Percentiles rank a stretch among this genome's conserved stretches.
Evolutionary conservation across 1,139 yeast species (phyloP).

Genomic region (Trichomonascaceae sp.): DNA sequence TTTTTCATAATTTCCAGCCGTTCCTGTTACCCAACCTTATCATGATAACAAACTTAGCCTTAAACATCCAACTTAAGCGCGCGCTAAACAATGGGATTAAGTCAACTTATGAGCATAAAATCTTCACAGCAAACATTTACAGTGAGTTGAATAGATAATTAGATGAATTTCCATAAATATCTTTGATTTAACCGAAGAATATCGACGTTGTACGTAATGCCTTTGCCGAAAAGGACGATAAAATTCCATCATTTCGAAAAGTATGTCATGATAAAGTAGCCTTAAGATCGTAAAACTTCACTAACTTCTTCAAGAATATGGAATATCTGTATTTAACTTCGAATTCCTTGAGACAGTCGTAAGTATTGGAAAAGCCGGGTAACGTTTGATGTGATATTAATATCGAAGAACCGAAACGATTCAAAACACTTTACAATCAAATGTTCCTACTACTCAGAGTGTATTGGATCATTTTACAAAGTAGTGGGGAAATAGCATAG

Average conservation of each 20-base stretch:
- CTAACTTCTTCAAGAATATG: slow-evolving; percentile 15
- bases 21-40: too few relatives aligned
- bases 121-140: not conserved
- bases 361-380: slow-evolving; percentile 6
- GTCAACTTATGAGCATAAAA: not conserved
- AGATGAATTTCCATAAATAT: too few relatives aligned
- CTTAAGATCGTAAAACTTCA: not conserved
- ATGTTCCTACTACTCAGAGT: slow-evolving; percentile 23
- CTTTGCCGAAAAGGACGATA: slow-evolving; percentile 25
- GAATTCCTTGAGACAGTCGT: slow-evolving; percentile 20
- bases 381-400: not conserved
- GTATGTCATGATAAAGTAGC: slow-evolving; percentile 10
- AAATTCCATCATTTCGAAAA: slow-evolving; percentile 17
- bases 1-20: too few relatives aligned
- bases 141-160: not conserved
- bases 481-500: not conserved
- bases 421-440: slow-evolving; percentile 17
- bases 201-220: slow-evolving; percentile 22
- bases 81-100: not conserved
- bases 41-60: not conserved
- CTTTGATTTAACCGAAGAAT: slow-evolving; percentile 12
- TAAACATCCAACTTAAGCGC: not conserved
- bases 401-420: slow-evolving; percentile 18
- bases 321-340: slow-evolving; percentile 19
- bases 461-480: slow-evolving; percentile 18